Evolutionary conservation across 192 early-diverging fungal species (phyloP), one percentile per base, ranked within the genome.

Genomic region (Backusella luteola): DNA sequence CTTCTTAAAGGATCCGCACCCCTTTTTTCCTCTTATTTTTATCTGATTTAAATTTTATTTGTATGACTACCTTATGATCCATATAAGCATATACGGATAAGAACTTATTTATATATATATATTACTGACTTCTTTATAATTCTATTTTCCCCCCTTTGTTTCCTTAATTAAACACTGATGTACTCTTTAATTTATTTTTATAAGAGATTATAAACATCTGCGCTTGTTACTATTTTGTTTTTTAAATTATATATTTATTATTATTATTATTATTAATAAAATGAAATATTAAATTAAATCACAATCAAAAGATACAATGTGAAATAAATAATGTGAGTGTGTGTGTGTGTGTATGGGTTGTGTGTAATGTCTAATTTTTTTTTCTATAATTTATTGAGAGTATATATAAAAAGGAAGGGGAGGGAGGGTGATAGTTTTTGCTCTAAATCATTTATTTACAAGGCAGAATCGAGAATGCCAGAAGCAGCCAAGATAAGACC

Each of bases 401-500:
- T 63, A 63, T 63, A 63, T 63, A 63, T 63, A 63, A 63, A 63
- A 63, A 59, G n/a, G 56, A n/a, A 63, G n/a, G 23, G 56, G n/a
- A 11, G 56, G 49, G 49, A n/a, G 17, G 53, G 53, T n/a, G 53
- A 26, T 63, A 29, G 56, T 63, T 63, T 32, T 63, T 63, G 23
- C 3, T 63, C 56, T 63, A 63, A 63, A 9, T 63, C 14, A 63
- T 63, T 14, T 74, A 74, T 74, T 74, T 74, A 74, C 73, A 74
- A 91, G 9, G 76, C 36, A 32, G 39, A 78, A 21, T 90, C 79
- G 38, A 96, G 82, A 77, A 91, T 82, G 29, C 92, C 93, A 14
- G 91, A 85, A 66, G 96, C 90, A 66, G 97, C 96, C 73, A 95
- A 79, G 77, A 99, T 88, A 38, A 99, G 90, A 49, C 98, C 98